These are phyloP conservation scores for Quercus lobata DNA, from an alignment of 331 rosid species.

Conservation along the genomic window DNA sequence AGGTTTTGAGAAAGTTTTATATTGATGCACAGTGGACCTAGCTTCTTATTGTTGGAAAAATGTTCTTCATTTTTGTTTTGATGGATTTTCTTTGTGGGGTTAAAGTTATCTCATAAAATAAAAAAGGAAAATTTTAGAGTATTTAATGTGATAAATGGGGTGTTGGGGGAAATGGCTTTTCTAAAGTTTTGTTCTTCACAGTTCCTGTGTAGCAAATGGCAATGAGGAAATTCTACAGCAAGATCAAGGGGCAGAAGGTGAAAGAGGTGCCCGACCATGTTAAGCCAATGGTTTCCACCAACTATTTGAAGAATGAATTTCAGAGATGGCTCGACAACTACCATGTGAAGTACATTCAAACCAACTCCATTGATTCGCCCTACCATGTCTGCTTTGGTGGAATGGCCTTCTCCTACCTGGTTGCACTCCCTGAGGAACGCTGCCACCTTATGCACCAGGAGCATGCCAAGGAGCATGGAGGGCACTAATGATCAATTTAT, in stretches of 20 bases:
- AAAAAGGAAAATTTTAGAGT: not conserved
- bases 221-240: slow-evolving; percentile 59
- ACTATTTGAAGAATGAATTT: slow-evolving; percentile 40
- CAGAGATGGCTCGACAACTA: slow-evolving; percentile 66
- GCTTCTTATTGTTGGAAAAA: not conserved
- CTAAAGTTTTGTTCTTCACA: not conserved
- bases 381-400: slow-evolving; percentile 81
- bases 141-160: not conserved
- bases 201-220: slow-evolving; percentile 50
- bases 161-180: not conserved
- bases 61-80: not conserved
- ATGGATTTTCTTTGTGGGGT: not conserved
- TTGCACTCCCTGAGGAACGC: slow-evolving; percentile 81
- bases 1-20: not conserved
- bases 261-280: slow-evolving; percentile 55
- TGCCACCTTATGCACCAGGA: slow-evolving; percentile 78
- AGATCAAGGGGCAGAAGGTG: slow-evolving; percentile 69
- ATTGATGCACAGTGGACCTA: not conserved
- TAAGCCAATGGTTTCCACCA: slow-evolving; percentile 66
- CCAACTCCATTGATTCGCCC: slow-evolving; percentile 53
- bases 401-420: slow-evolving; percentile 72
- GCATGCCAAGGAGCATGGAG: slow-evolving; percentile 54
- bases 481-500: slow-evolving; percentile 35
- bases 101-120: not conserved
- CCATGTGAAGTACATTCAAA: slow-evolving; percentile 72